phyloP scores from a whole-genome alignment of 768 basidiomycete species.

The Lactifluus hygrophoroides region DNA sequence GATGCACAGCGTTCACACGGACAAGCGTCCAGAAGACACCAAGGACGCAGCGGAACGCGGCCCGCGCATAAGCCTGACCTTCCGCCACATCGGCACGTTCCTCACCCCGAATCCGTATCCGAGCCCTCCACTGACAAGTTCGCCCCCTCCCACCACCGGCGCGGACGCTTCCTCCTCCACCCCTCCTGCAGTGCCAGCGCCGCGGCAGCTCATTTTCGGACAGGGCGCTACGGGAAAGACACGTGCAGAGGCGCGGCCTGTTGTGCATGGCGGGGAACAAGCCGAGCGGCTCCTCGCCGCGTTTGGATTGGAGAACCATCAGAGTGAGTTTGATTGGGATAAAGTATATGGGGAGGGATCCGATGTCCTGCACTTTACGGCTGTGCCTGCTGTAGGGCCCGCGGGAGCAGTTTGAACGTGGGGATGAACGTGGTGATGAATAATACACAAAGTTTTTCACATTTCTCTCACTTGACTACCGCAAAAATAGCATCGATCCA shows the following conservation, averaged over 20 bases:
- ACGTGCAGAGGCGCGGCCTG: conserved; percentile 41
- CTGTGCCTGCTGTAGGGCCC: no score
- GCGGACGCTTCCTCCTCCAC: background rate
- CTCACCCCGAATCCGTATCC: no score
- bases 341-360: conserved; percentile 54
- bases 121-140: no score
- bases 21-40: conserved; percentile 49
- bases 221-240: conserved; percentile 65
- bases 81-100: conserved; percentile 73
- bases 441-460: no score
- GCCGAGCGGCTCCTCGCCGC: conserved; percentile 44
- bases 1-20: conserved; percentile 70
- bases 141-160: background rate
- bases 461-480: no score
- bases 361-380: conserved; percentile 49
- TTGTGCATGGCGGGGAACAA: conserved; percentile 44
- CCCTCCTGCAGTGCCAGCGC: conserved; percentile 20
- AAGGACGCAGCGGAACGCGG: conserved; percentile 59
- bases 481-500: no score
- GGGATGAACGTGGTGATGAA: no score
- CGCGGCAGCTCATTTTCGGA: conserved; percentile 52
- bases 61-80: conserved; percentile 71
- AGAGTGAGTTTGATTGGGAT: conserved; percentile 65
- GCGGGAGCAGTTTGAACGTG: background rate
- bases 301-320: conserved; percentile 70